A percentile compares a stretch with the other conserved stretches of the same genome.
Conservation (phyloP, 768 basidiomycete species). For the Leccinum pellstonianum region DNA sequence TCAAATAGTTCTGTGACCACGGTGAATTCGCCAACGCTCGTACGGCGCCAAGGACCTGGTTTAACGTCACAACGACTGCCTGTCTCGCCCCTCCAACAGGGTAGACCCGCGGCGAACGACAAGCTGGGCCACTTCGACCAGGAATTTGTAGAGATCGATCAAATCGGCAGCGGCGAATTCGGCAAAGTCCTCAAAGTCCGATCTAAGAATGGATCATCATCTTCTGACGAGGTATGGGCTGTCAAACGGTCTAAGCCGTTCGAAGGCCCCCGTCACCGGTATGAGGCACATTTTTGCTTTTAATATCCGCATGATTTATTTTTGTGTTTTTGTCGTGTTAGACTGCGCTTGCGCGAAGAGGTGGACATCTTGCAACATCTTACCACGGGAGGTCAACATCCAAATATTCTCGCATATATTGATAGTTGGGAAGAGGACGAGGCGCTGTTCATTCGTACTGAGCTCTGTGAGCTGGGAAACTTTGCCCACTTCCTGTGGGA, state of each 20-base stretch:
- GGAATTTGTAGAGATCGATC: slow-evolving; percentile 76
- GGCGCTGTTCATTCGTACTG: slow-evolving; percentile 87
- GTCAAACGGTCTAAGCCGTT: slow-evolving; percentile 95
- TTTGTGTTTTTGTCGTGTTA: slow-evolving; percentile 33
- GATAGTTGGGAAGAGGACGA: slow-evolving; percentile 97
- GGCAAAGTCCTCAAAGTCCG: slow-evolving; percentile 88
- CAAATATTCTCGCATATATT: slow-evolving; percentile 83
- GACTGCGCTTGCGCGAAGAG: slow-evolving; percentile 88
- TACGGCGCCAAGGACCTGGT: slow-evolving; percentile 33
- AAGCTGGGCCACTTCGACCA: slow-evolving; percentile 70
- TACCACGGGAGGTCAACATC: slow-evolving; percentile 46
- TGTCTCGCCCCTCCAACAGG: slow-evolving; percentile 22
- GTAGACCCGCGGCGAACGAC: slow-evolving; percentile 42
- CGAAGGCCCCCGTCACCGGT: slow-evolving; percentile 90
- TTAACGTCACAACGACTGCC: slow-evolving; percentile 24
- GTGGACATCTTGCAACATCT: slow-evolving; percentile 88
- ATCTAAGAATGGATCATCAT: slow-evolving; percentile 50
- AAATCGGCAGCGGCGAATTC: slow-evolving; percentile 90
- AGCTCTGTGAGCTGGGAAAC: slow-evolving; percentile 92
- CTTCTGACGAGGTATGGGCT: slow-evolving; percentile 62
- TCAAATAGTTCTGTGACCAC: slow-evolving; percentile 51
- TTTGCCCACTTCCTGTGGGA: slow-evolving; percentile 88
- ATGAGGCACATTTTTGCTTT: slow-evolving; percentile 28
- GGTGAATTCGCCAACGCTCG: slow-evolving; percentile 46
- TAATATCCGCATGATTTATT: slow-evolving; percentile 18